phyloP scores from a whole-genome alignment of 108 stramenopile species.

The Tribonema minus region DNA sequence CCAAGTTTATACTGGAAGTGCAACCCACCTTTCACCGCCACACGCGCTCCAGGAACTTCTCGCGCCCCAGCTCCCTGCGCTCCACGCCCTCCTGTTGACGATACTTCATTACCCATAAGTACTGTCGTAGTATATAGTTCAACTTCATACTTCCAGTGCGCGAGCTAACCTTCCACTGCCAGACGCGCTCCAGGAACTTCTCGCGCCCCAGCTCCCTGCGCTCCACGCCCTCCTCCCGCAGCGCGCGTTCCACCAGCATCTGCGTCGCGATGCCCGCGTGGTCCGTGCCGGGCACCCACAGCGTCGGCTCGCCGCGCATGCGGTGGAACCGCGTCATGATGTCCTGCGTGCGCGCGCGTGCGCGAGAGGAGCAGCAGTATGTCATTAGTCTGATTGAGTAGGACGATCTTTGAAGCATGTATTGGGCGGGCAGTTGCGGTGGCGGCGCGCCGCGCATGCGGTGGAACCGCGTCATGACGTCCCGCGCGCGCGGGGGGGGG shows the following conservation, averaged over 20 bases:
- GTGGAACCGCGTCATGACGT: conserved; percentile 91
- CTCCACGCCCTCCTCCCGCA: conserved; percentile 70
- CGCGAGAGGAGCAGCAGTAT: not conserved
- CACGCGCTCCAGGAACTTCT: conserved; percentile 75
- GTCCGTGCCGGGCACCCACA: conserved; percentile 96
- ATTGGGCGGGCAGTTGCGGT: too few species aligned
- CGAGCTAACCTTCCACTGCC: conserved; percentile 67
- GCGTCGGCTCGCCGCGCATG: conserved; percentile 88
- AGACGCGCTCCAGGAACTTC: conserved; percentile 75
- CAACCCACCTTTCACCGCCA: too few species aligned
- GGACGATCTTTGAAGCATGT: too few species aligned
- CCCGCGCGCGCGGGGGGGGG: too few species aligned
- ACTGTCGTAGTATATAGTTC: not conserved
- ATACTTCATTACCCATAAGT: not conserved
- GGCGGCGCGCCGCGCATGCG: conserved; percentile 96
- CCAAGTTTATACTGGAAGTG: too few species aligned
- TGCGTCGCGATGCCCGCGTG: conserved; percentile 99
- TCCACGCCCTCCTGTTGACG: conserved; percentile 79
- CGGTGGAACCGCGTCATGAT: conserved; percentile 92
- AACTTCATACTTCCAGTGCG: not conserved
- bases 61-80: conserved; percentile 78
- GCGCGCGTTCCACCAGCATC: conserved; percentile 83
- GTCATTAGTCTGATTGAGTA: too few species aligned
- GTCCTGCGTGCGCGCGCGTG: conserved; percentile 61
- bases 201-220: conserved; percentile 81